A percentile compares a stretch with the other conserved stretches of the same genome.
Evolutionary conservation across 2,329 filamentous ascomycete species (phyloP).

Genomic region (Phialemoniopsis sp.): DNA sequence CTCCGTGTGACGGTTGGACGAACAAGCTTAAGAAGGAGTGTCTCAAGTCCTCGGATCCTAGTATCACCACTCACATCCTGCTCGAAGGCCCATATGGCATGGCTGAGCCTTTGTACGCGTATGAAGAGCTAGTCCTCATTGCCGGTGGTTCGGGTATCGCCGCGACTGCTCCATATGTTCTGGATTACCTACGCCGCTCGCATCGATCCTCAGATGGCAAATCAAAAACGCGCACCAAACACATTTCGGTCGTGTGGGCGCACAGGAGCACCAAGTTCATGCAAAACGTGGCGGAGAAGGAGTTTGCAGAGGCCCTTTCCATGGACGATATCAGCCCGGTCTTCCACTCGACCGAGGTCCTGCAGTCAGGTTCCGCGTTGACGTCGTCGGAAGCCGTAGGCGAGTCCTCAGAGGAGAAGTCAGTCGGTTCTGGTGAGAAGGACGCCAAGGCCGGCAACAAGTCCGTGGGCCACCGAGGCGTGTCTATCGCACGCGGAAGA

Average conservation of each 20-base stretch:
- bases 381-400: no score
- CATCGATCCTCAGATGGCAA: not conserved
- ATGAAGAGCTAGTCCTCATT: slow-evolving; percentile 10
- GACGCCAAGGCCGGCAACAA: no score
- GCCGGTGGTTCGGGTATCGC: slow-evolving; percentile 14
- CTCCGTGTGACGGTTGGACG: slow-evolving; percentile 13
- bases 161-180: slow-evolving; percentile 9
- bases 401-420: no score
- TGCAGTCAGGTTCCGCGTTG: not conserved
- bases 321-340: slow-evolving; percentile 5
- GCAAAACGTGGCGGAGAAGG: slow-evolving; percentile 1
- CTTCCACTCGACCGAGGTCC: slow-evolving; percentile 2
- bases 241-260: slow-evolving; percentile 9
- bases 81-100: slow-evolving; percentile 15
- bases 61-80: slow-evolving; percentile 4
- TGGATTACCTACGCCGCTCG: slow-evolving; percentile 9
- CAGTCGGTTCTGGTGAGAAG: no score
- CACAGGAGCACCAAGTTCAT: slow-evolving; percentile 8
- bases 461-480: no score
- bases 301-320: slow-evolving; percentile 1
- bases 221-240: slow-evolving; percentile 8
- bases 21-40: slow-evolving; percentile 8
- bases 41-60: slow-evolving; percentile 3
- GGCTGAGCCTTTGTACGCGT: slow-evolving; percentile 8
- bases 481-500: slow-evolving; percentile 5